A percentile compares a stretch with the other conserved stretches of the same genome.
Evolutionary conservation across 805 yeast genomes (phyloP).

Genomic region (Komagataella populi): DNA sequence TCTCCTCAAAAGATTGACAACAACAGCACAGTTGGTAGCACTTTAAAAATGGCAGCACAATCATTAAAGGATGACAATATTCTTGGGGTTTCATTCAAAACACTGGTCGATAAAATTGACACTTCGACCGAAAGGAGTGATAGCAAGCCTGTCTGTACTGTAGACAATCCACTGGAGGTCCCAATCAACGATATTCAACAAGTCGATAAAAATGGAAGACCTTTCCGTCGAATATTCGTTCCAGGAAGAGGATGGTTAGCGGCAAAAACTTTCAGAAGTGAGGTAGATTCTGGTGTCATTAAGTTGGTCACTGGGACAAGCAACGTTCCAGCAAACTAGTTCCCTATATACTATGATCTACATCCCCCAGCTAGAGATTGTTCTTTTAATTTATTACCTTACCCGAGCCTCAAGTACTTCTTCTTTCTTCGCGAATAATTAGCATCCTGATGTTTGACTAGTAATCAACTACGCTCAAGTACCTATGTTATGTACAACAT

Average conservation of each 20-base stretch:
- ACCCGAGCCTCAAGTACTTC: not conserved
- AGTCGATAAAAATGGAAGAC: conserved; percentile 24
- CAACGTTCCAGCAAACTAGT: not conserved
- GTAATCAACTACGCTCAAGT: not conserved
- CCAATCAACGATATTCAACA: not conserved
- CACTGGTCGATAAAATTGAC: not conserved
- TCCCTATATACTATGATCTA: not conserved
- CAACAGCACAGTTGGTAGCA: not conserved
- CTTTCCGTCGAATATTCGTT: conserved; percentile 28
- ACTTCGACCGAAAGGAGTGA: conserved; percentile 1
- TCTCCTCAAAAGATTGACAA: not conserved
- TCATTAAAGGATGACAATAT: not conserved
- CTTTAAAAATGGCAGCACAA: not conserved
- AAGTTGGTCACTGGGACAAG: not conserved
- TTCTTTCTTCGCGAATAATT: not conserved
- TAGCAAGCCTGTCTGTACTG: conserved; percentile 9
- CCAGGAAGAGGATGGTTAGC: conserved; percentile 40
- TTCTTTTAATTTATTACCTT: not conserved
- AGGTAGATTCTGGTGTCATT: not conserved
- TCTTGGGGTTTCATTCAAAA: not conserved
- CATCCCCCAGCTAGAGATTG: not conserved
- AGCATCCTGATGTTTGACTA: not conserved
- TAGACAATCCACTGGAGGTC: not conserved
- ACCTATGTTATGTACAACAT: not conserved
- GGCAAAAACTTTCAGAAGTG: conserved; percentile 8